Percentiles rank a stretch among this genome's conserved stretches.
Evolutionary conservation across 2,329 filamentous ascomycete species (phyloP).

Genomic region (Gremmenia infestans): DNA sequence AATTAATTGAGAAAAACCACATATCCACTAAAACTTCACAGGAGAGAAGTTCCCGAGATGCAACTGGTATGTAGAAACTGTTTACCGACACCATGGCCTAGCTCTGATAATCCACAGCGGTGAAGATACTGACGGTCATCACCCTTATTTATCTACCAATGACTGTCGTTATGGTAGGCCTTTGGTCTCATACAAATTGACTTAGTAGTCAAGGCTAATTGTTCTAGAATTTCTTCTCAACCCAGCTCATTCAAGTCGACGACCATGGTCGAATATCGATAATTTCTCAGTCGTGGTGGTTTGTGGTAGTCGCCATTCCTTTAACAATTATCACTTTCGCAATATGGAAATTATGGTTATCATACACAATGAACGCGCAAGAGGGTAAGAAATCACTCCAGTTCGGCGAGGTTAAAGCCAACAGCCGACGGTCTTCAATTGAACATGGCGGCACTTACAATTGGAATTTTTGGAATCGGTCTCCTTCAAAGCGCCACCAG

Average conservation of each 20-base stretch:
- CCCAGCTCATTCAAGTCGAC: constrained; percentile 12
- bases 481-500: not conserved
- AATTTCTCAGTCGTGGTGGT: constrained; percentile 8
- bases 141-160: constrained; percentile 12
- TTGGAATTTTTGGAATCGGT: not conserved
- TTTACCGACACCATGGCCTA: not conserved
- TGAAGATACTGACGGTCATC: constrained; percentile 16
- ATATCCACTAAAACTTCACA: not conserved
- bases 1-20: not conserved
- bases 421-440: not conserved
- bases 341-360: constrained; percentile 11
- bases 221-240: constrained; percentile 16
- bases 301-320: constrained; percentile 10
- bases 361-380: not conserved
- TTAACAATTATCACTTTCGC: constrained; percentile 11
- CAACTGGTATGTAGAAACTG: constrained; percentile 3
- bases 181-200: not conserved
- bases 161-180: constrained; percentile 10
- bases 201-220: not conserved
- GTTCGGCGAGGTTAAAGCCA: not conserved
- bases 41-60: constrained; percentile 14
- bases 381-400: not conserved
- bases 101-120: constrained; percentile 1
- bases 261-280: constrained; percentile 7
- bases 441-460: not conserved